These are phyloP conservation scores for Rhododendron williamsianum DNA, from an alignment of 148 eudicot genomes.

Conservation along the genomic window DNA sequence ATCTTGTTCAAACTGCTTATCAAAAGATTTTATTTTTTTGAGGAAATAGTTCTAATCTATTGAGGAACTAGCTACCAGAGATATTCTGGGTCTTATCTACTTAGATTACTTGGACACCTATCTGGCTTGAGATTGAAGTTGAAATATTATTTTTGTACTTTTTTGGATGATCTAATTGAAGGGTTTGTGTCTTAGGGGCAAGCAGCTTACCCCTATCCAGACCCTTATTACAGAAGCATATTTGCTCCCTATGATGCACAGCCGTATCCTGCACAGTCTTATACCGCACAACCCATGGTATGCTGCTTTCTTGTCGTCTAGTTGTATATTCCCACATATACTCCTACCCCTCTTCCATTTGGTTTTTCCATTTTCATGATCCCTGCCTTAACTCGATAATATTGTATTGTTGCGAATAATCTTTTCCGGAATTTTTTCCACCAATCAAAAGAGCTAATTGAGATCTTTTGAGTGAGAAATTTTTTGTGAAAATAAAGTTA, in stretches of 20 bases:
- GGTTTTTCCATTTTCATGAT: not conserved
- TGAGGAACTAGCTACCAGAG: not conserved
- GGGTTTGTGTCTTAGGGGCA: conserved; percentile 40
- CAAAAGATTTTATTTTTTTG: not conserved
- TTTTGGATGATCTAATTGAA: conserved; percentile 1
- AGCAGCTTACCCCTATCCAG: conserved; percentile 67
- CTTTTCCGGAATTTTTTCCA: not conserved
- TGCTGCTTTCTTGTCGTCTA: not conserved
- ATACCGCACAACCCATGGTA: conserved; percentile 70
- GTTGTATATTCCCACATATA: not conserved
- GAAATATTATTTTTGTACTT: not conserved
- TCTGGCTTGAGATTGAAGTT: not conserved
- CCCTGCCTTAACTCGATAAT: not conserved
- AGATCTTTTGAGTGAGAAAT: not conserved
- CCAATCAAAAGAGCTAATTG: not conserved
- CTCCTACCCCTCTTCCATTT: not conserved
- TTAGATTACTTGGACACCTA: not conserved
- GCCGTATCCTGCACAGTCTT: conserved; percentile 59
- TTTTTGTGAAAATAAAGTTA: not conserved
- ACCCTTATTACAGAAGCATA: conserved; percentile 76
- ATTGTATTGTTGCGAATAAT: not conserved
- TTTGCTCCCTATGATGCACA: conserved; percentile 67
- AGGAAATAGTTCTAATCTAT: not conserved
- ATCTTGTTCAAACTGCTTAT: not conserved
- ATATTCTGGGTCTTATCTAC: not conserved